These are phyloP conservation scores for Penicillium sp. DNA, from an alignment of 2,329 filamentous ascomycete genomes.

Conservation along the genomic window DNA sequence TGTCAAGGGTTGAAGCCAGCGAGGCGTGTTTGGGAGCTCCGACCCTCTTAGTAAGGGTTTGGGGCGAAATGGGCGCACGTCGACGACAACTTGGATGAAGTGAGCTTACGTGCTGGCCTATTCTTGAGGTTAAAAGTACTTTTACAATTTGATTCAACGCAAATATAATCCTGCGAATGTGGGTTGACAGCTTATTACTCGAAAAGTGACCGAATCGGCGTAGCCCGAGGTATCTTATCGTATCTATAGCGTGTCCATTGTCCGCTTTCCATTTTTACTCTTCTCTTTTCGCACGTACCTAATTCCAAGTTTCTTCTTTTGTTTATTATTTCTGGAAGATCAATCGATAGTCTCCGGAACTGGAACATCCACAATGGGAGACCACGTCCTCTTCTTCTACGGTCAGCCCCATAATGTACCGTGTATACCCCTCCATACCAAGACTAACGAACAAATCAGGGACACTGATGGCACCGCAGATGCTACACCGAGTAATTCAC, in stretches of 20 bases:
- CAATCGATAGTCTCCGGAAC: neutral
- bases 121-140: neutral
- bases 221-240: neutral
- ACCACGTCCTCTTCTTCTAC: conserved; percentile 64
- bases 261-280: neutral
- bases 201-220: neutral
- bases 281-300: neutral
- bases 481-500: conserved; percentile 84
- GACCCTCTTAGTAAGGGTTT: neutral
- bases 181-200: neutral
- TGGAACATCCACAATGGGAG: conserved; percentile 39
- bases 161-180: neutral
- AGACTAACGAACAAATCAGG: conserved; percentile 31
- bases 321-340: neutral
- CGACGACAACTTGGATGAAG: neutral
- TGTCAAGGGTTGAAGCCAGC: conserved; percentile 27
- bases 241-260: neutral
- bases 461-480: conserved; percentile 76
- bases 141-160: neutral
- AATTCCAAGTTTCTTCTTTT: neutral
- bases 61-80: neutral
- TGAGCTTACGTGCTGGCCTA: neutral
- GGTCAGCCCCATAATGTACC: conserved; percentile 38
- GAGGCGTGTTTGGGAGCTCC: conserved; percentile 21
- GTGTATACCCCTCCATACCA: neutral